Evolutionary conservation across 75 land plant genomes (phyloP).

Genomic region (Pseudotsuga menziesii): DNA sequence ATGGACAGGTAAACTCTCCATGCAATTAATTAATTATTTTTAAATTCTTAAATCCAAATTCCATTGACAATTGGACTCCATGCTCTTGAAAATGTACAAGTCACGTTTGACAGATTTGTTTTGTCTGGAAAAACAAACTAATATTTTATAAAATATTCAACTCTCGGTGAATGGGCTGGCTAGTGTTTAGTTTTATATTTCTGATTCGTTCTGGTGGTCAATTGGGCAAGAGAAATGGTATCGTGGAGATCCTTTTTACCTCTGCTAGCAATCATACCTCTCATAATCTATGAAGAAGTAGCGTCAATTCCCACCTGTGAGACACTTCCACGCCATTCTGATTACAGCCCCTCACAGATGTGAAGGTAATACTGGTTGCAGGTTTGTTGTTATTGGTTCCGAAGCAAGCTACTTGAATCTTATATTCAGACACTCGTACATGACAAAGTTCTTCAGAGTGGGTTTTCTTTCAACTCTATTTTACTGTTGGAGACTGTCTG

Average conservation of each 20-base stretch:
- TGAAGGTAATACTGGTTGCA: conserved; percentile 52
- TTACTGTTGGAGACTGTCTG: no score
- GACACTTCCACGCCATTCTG: not conserved
- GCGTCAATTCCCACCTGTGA: conserved; percentile 38
- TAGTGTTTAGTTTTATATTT: no score
- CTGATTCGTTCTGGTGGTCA: not conserved
- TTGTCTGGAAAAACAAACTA: no score
- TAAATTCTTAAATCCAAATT: no score
- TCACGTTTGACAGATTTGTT: no score
- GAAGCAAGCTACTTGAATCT: conserved; percentile 22
- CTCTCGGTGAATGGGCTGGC: no score
- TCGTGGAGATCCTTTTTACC: conserved; percentile 23
- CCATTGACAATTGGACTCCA: no score
- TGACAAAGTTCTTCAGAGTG: conserved; percentile 34
- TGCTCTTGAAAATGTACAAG: no score
- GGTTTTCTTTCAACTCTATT: not conserved
- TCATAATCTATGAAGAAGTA: conserved; percentile 29
- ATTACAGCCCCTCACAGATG: conserved; percentile 8
- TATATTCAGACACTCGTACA: conserved; percentile 30
- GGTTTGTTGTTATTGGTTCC: conserved; percentile 37
- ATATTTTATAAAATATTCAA: no score
- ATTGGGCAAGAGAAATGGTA: conserved; percentile 3
- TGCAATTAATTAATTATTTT: no score
- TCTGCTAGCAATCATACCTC: conserved; percentile 16
- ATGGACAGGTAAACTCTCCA: no score